phyloP scores from a whole-genome alignment of 305 asterid species.

The Fraxinus floribunda region DNA sequence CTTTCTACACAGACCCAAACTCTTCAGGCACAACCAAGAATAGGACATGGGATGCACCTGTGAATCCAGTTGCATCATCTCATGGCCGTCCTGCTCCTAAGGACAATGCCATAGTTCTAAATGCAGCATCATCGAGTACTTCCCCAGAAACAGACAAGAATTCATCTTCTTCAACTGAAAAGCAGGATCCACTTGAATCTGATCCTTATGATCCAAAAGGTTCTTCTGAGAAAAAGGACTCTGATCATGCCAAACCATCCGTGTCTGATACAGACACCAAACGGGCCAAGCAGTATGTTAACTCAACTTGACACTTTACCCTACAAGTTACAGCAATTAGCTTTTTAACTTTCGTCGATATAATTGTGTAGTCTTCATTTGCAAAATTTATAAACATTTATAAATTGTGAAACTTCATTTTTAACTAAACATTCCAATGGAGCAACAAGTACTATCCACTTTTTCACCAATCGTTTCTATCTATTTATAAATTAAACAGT shows the following conservation, averaged over 20 bases:
- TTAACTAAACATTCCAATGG: neutral
- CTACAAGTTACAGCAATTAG: neutral
- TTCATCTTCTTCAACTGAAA: slow-evolving; percentile 47
- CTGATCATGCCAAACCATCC: slow-evolving; percentile 48
- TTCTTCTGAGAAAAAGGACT: slow-evolving; percentile 56
- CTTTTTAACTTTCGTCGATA: neutral
- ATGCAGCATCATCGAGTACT: slow-evolving; percentile 37
- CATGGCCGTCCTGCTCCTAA: slow-evolving; percentile 53
- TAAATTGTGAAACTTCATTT: no score
- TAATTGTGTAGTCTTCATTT: neutral
- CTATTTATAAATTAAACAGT: no score
- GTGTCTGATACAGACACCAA: slow-evolving; percentile 77
- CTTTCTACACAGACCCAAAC: slow-evolving; percentile 50
- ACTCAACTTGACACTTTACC: slow-evolving; percentile 20
- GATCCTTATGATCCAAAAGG: slow-evolving; percentile 51
- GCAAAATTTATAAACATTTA: neutral
- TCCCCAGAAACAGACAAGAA: slow-evolving; percentile 56
- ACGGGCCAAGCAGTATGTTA: slow-evolving; percentile 89
- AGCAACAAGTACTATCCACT: neutral
- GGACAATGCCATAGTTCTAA: slow-evolving; percentile 39
- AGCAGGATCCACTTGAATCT: slow-evolving; percentile 50
- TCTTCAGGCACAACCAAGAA: slow-evolving; percentile 44
- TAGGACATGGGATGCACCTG: slow-evolving; percentile 61
- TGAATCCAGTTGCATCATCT: slow-evolving; percentile 42
- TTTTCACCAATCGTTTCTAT: neutral